Evolutionary conservation across 805 yeast genomes (phyloP).

Genomic region (Kockiozyma suomiensis): DNA sequence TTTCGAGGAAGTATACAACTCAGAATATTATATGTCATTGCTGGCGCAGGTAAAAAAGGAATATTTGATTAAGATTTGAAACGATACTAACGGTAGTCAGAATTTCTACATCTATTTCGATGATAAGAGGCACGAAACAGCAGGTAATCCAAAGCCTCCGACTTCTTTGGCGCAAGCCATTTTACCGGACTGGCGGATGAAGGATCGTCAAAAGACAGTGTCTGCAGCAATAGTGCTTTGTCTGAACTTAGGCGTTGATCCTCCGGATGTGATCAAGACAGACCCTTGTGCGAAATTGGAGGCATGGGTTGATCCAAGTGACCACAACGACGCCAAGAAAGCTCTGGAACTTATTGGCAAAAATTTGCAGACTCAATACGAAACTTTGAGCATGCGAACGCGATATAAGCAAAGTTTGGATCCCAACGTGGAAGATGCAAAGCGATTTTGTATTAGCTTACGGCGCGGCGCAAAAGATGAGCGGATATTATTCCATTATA

Average conservation of each 20-base stretch:
- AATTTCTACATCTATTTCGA: conserved; percentile 83
- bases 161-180: conserved; percentile 47
- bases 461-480: conserved; percentile 92
- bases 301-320: conserved; percentile 87
- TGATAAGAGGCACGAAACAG: conserved; percentile 88
- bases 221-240: conserved; percentile 91
- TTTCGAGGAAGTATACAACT: conserved; percentile 58
- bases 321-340: conserved; percentile 80
- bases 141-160: conserved; percentile 66
- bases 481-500: conserved; percentile 88
- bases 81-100: conserved; percentile 35
- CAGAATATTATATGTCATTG: conserved; percentile 52
- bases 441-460: conserved; percentile 84
- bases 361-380: conserved; percentile 83
- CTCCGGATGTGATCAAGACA: conserved; percentile 92
- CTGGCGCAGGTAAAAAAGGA: conserved; percentile 49
- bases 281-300: conserved; percentile 90
- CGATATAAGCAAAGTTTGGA: conserved; percentile 89
- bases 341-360: conserved; percentile 92
- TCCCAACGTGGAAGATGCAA: conserved; percentile 94
- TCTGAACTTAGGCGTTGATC: conserved; percentile 91
- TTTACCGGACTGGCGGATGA: conserved; percentile 88
- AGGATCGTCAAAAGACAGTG: conserved; percentile 88
- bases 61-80: not conserved
- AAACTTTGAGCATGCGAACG: conserved; percentile 81